Conservation (phyloP, 805 yeast species). For the Candida qinlingensis region DNA sequence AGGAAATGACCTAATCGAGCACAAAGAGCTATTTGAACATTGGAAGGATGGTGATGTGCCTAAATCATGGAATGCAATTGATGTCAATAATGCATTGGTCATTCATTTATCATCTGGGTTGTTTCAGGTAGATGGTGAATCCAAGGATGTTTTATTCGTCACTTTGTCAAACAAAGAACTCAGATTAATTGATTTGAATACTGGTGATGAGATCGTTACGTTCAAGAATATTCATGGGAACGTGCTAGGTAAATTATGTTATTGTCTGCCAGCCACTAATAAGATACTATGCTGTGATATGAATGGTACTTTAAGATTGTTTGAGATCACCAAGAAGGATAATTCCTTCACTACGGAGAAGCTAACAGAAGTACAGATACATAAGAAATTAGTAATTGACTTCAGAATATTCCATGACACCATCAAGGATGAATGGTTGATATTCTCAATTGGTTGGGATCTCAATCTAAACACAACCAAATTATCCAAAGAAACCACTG, state of each 20-base stretch:
- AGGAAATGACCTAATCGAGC: slow-evolving; percentile 6
- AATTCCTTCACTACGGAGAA: slow-evolving; percentile 1
- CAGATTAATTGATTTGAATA: slow-evolving; percentile 14
- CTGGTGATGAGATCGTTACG: slow-evolving; percentile 1
- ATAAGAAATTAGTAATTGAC: slow-evolving; percentile 33
- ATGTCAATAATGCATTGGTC: slow-evolving; percentile 13
- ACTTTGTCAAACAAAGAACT: slow-evolving; percentile 17
- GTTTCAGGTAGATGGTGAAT: slow-evolving; percentile 15
- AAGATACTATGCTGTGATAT: slow-evolving; percentile 41
- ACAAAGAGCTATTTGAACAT: not conserved
- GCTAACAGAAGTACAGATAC: slow-evolving; percentile 27
- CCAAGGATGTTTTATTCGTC: slow-evolving; percentile 13
- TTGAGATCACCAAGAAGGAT: slow-evolving; percentile 10
- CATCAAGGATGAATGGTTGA: slow-evolving; percentile 25
- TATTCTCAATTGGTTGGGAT: slow-evolving; percentile 62
- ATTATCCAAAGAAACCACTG: slow-evolving; percentile 19
- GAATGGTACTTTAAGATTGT: slow-evolving; percentile 40
- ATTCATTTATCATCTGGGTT: slow-evolving; percentile 17
- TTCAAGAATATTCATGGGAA: slow-evolving; percentile 17
- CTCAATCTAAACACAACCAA: slow-evolving; percentile 33
- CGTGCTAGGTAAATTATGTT: slow-evolving; percentile 30
- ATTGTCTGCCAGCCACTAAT: slow-evolving; percentile 24
- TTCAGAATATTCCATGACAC: slow-evolving; percentile 22
- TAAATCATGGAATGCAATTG: not conserved
- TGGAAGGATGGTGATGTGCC: slow-evolving; percentile 4